Conservation (phyloP, 257 asterid species). For the Salvia splendens region DNA sequence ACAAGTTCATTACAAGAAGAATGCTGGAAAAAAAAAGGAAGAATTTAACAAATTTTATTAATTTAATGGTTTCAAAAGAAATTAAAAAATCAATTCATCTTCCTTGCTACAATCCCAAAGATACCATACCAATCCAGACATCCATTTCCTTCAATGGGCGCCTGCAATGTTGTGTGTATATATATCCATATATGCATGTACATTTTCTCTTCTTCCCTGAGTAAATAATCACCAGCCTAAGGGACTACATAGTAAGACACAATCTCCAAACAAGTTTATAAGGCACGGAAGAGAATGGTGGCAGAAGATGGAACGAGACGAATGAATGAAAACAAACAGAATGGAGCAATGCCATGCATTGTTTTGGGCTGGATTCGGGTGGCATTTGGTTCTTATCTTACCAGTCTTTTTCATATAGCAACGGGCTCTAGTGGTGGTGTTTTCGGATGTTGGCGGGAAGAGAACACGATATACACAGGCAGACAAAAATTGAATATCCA, state of each 20-base stretch:
- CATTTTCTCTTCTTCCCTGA: constrained; percentile 34
- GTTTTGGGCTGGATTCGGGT: constrained; percentile 31
- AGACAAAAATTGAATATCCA: not conserved
- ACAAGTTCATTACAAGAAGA: constrained; percentile 27
- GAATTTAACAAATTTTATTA: constrained; percentile 37
- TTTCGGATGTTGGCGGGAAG: constrained; percentile 26
- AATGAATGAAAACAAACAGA: constrained; percentile 50
- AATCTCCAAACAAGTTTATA: constrained; percentile 15
- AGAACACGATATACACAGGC: constrained; percentile 21
- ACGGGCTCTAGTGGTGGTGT: constrained; percentile 40
- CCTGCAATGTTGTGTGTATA: constrained; percentile 47
- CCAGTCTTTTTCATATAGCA: constrained; percentile 35
- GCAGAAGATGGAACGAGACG: constrained; percentile 37
- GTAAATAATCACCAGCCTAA: constrained; percentile 30
- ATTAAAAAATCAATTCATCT: constrained; percentile 43
- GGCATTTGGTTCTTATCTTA: constrained; percentile 39
- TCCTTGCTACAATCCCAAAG: constrained; percentile 41
- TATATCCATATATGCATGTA: constrained; percentile 47
- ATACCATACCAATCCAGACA: constrained; percentile 48
- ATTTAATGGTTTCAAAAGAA: constrained; percentile 32
- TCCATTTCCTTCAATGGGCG: constrained; percentile 43
- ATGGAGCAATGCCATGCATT: constrained; percentile 41
- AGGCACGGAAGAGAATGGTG: constrained; percentile 5
- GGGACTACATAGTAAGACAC: constrained; percentile 8
- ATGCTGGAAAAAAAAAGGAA: not conserved